These are phyloP conservation scores for Xylaria grammica DNA, from an alignment of 495 filamentous ascomycete genomes.

Conservation along the genomic window DNA sequence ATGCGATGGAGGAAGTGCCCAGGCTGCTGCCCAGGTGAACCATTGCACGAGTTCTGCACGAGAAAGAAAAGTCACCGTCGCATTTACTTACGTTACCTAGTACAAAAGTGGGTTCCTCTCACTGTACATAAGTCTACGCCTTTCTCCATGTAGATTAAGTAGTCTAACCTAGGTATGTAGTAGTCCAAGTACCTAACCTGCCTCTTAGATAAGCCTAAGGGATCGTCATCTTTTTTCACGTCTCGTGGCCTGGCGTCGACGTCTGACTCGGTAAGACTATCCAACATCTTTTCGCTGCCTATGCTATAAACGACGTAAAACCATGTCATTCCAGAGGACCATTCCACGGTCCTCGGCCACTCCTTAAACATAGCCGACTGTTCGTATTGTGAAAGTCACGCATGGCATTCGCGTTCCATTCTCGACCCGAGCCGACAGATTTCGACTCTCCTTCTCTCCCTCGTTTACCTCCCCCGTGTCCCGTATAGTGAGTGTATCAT, in stretches of 20 bases:
- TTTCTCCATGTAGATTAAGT: too few relatives aligned
- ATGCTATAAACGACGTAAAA: background rate
- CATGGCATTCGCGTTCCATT: constrained; percentile 1
- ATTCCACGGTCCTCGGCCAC: constrained; percentile 8
- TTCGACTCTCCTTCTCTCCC: background rate
- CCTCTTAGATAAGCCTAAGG: too few relatives aligned
- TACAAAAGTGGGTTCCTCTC: too few relatives aligned
- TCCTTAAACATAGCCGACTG: background rate
- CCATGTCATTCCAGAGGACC: background rate
- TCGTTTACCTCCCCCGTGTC: background rate
- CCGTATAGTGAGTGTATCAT: background rate
- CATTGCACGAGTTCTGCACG: too few relatives aligned
- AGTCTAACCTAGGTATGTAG: too few relatives aligned
- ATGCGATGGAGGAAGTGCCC: too few relatives aligned
- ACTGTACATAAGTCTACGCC: too few relatives aligned
- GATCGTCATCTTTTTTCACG: background rate
- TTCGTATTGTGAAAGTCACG: background rate
- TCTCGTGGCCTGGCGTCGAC: background rate
- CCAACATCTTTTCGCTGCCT: background rate
- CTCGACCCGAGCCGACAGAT: background rate
- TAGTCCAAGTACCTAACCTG: too few relatives aligned
- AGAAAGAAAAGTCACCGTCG: too few relatives aligned
- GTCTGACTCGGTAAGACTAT: background rate
- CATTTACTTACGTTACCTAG: too few relatives aligned
- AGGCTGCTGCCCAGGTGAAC: too few relatives aligned